phyloP scores from a whole-genome alignment of 108 stramenopile species.

The Pelagomonas calceolata region DNA sequence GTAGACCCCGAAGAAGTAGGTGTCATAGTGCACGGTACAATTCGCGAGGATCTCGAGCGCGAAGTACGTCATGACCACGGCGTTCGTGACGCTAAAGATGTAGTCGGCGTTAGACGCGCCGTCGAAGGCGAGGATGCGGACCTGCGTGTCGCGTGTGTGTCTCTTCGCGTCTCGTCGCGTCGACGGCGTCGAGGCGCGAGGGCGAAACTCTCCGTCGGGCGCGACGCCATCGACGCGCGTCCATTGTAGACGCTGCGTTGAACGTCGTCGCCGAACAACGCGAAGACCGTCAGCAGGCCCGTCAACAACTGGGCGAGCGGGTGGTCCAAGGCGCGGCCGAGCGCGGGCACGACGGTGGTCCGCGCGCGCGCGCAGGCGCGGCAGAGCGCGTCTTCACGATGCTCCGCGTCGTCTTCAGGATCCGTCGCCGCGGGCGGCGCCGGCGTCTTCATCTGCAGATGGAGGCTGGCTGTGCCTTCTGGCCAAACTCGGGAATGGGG shows the following conservation, averaged over 20 bases:
- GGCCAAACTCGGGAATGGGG: too few relatives aligned
- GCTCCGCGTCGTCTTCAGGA: too few relatives aligned
- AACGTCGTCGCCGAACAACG: slow-evolving; percentile 24
- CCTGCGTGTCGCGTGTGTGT: background rate
- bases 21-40: background rate
- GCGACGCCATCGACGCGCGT: background rate
- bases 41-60: slow-evolving; percentile 1
- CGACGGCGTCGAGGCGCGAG: too few relatives aligned
- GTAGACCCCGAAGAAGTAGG: too few relatives aligned
- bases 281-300: slow-evolving; percentile 14
- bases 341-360: too few relatives aligned
- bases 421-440: too few relatives aligned
- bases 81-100: background rate
- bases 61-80: slow-evolving; percentile 2
- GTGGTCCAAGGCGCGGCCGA: too few relatives aligned
- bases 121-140: slow-evolving; percentile 3
- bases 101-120: slow-evolving; percentile 1
- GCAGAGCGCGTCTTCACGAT: too few relatives aligned
- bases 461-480: too few relatives aligned
- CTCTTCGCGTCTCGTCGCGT: background rate
- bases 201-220: background rate
- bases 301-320: too few relatives aligned
- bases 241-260: background rate
- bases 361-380: too few relatives aligned
- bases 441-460: too few relatives aligned